Percentiles rank a stretch among this genome's conserved stretches.
phyloP scores from a whole-genome alignment of 176 grass and related monocot genomes.

The Coix lacrymajobi region DNA sequence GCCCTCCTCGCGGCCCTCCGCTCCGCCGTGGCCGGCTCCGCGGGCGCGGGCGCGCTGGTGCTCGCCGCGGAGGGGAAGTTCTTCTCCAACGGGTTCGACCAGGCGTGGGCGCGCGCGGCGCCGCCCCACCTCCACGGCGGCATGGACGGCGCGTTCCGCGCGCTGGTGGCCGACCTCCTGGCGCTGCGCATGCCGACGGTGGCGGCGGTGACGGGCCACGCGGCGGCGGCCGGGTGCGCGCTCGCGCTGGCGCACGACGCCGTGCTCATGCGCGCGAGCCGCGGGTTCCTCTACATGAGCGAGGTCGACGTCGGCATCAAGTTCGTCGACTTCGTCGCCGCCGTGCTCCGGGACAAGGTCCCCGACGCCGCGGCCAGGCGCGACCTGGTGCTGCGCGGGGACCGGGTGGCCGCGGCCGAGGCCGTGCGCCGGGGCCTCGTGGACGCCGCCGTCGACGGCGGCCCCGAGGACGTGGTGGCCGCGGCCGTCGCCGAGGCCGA shows the following conservation, averaged over 20 bases:
- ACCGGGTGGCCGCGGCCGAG: slow-evolving; percentile 43
- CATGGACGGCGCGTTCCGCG: slow-evolving; percentile 20
- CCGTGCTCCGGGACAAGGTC: slow-evolving; percentile 66
- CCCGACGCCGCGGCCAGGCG: slow-evolving; percentile 39
- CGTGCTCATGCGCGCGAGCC: slow-evolving; percentile 53
- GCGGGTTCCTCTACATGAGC: slow-evolving; percentile 88
- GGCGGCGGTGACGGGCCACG: slow-evolving; percentile 51
- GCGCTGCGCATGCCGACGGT: slow-evolving; percentile 60
- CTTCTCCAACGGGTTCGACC: slow-evolving; percentile 73
- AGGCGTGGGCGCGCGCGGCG: slow-evolving; percentile 32
- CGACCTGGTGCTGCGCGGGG: slow-evolving; percentile 47
- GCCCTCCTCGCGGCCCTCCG: slow-evolving; percentile 30
- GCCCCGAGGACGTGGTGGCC: slow-evolving; percentile 24
- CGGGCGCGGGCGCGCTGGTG: slow-evolving; percentile 30
- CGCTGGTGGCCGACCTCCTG: slow-evolving; percentile 44
- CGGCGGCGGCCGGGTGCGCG: slow-evolving; percentile 37
- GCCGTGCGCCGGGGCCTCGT: slow-evolving; percentile 52
- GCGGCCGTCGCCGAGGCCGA: slow-evolving; percentile 34
- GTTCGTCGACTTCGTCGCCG: slow-evolving; percentile 50
- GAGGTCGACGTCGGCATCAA: slow-evolving; percentile 65
- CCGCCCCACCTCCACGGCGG: neutral
- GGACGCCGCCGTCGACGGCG: slow-evolving; percentile 36
- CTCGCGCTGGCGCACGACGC: slow-evolving; percentile 60
- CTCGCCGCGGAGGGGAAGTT: slow-evolving; percentile 43
- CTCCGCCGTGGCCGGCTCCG: slow-evolving; percentile 13